A percentile compares a stretch with the other conserved stretches of the same genome.
Conservation (phyloP, 768 basidiomycete genomes). For the Arthromyces matolae region DNA sequence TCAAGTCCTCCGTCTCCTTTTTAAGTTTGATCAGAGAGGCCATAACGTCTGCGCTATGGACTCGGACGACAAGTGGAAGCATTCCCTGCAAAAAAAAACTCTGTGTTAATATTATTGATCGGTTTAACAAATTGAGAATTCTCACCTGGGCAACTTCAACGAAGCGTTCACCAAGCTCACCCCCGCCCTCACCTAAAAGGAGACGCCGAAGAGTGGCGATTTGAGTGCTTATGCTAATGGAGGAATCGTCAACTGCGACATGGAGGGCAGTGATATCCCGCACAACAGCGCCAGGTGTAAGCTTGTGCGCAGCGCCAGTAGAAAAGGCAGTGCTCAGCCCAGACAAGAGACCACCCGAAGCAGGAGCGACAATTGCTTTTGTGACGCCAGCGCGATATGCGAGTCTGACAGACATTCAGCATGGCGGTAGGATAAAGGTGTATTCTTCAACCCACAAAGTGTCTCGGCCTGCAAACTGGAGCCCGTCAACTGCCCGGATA, state of each 20-base stretch:
- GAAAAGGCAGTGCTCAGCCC: slow-evolving; percentile 67
- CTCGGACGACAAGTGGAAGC: slow-evolving; percentile 71
- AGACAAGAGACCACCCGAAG: slow-evolving; percentile 48
- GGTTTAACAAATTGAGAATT: slow-evolving; percentile 2
- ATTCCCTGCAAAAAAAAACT: slow-evolving; percentile 45
- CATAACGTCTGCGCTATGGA: slow-evolving; percentile 78
- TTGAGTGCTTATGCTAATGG: slow-evolving; percentile 70
- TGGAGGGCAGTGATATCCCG: slow-evolving; percentile 66
- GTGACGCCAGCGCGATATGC: slow-evolving; percentile 67
- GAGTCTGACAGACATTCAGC: slow-evolving; percentile 35
- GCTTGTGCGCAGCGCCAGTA: slow-evolving; percentile 53
- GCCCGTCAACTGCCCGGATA: slow-evolving; percentile 64
- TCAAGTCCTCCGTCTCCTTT: slow-evolving; percentile 49
- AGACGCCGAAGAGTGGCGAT: slow-evolving; percentile 70
- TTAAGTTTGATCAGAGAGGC: slow-evolving; percentile 72
- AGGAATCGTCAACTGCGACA: slow-evolving; percentile 46
- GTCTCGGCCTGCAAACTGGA: slow-evolving; percentile 63
- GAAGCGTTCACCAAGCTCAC: slow-evolving; percentile 41
- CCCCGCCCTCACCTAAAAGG: slow-evolving; percentile 42
- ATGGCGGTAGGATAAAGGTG: background rate
- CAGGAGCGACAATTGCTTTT: slow-evolving; percentile 55
- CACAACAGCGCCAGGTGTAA: slow-evolving; percentile 61
- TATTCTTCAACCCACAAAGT: slow-evolving; percentile 50
- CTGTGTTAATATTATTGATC: background rate
- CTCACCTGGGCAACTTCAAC: slow-evolving; percentile 42